Base-by-base conservation (phyloP, 1,139 yeast species). In the Candida labiduridarum region DNA sequence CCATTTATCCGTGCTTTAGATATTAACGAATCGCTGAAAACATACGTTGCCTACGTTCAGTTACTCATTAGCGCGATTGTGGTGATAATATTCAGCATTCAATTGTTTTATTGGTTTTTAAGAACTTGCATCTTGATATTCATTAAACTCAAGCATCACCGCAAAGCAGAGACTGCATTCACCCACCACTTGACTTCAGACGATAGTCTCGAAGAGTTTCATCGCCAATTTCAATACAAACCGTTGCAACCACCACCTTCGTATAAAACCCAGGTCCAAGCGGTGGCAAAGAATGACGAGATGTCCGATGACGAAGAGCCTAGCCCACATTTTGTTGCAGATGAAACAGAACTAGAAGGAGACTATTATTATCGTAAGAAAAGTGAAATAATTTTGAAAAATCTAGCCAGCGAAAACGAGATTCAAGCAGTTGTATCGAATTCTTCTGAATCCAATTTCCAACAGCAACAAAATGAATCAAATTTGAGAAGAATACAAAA, bases 21-120 rank as follows among this genome's bases (percentile, higher is more conserved):
- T 18, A 54, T 67, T 3, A 59, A 68, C 18, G 83, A 78, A 52
- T 55, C 59, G 0, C 53, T 61, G 1, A 61, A 79, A 44, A 74
- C 80, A 0, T 63, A 69, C 49, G 68, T 78, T 36, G 76, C 79
- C 0, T 76, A 69, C 58, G 67, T 68, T 0, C 80, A 78, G 47
- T 60, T 78, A 29, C 39, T 68, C 6, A 63, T 79, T 15, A 82
- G 79, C 59, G 55, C 67, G 10, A 34, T 72, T 6, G 74, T 75
- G 12, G 71, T 76, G 1, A 47, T 69, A 9, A 55, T 71, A 2
- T 80, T 78, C 53, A 48, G 72, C 5, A 44, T 66, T 14, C 75
- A 72, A 46, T 65, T 74, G 52, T 27, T 66, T 2, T 69, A 66
- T 51, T 65, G 75, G 53, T 64, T 74, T 38, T 51, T 52, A 2